These are phyloP conservation scores for Nannochloropsis oceanica DNA, from an alignment of 108 stramenopile species.

Conservation along the genomic window DNA sequence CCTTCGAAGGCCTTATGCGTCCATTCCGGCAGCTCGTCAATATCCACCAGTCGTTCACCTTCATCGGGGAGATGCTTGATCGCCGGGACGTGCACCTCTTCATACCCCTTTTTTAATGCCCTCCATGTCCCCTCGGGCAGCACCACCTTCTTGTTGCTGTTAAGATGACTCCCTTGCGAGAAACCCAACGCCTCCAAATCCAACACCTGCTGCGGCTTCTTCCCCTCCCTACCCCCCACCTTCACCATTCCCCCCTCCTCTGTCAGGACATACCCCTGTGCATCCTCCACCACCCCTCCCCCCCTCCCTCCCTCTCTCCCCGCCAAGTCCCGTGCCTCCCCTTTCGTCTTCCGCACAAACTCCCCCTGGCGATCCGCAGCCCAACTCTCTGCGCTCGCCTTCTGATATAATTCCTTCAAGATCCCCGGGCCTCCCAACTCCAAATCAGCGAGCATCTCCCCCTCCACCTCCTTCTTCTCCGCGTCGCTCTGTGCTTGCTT, in stretches of 20 bases:
- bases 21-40: slow-evolving; percentile 85
- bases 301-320: slow-evolving; percentile 21
- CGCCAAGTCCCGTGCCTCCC: slow-evolving; percentile 4
- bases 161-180: slow-evolving; percentile 67
- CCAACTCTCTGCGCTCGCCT: background rate
- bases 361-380: background rate
- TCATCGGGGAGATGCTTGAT: slow-evolving; percentile 52
- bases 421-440: slow-evolving; percentile 64
- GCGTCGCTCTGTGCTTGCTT: slow-evolving; percentile 71
- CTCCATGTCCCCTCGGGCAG: slow-evolving; percentile 79
- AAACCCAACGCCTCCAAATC: slow-evolving; percentile 81
- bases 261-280: background rate
- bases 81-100: slow-evolving; percentile 98
- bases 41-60: slow-evolving; percentile 55
- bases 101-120: slow-evolving; percentile 75
- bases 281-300: background rate
- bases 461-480: slow-evolving; percentile 64
- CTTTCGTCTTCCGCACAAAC: background rate
- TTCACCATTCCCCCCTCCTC: background rate
- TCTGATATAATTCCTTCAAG: slow-evolving; percentile 36
- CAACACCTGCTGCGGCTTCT: slow-evolving; percentile 36
- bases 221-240: slow-evolving; percentile 8
- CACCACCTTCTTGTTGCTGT: slow-evolving; percentile 80
- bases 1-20: slow-evolving; percentile 76
- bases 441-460: slow-evolving; percentile 49